Evolutionary conservation across 331 rosid species (phyloP).

Genomic region (Cydonia oblonga): DNA sequence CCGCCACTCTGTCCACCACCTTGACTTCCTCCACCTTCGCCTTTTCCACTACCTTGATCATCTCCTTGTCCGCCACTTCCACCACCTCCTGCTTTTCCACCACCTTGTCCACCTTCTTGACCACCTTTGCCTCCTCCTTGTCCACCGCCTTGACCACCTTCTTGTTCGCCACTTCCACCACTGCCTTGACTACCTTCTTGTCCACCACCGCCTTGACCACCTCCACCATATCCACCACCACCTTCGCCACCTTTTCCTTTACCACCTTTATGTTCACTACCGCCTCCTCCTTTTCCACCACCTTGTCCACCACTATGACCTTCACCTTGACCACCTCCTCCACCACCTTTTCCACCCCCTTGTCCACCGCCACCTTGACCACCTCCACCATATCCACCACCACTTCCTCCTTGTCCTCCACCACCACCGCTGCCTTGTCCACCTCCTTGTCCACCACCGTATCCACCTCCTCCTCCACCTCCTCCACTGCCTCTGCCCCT

Average conservation of each 20-base stretch:
- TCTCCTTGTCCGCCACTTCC: neutral
- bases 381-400: neutral
- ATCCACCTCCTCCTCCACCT: no score
- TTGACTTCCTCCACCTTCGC: neutral
- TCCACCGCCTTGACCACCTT: no score
- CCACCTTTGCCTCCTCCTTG: neutral
- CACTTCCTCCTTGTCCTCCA: no score
- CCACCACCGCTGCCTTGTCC: no score
- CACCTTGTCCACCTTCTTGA: no score
- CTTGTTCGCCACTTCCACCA: neutral
- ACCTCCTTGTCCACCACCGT: no score
- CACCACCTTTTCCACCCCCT: neutral
- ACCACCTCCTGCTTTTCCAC: no score
- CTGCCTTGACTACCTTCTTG: neutral
- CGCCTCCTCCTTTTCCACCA: fast-evolving
- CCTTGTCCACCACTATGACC: no score
- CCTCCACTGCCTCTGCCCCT: neutral
- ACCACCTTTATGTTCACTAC: neutral
- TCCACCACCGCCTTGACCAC: neutral
- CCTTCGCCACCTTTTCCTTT: no score
- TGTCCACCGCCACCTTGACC: neutral
- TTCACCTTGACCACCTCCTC: neutral
- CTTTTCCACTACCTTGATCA: neutral
- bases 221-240: neutral
- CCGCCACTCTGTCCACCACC: neutral